These are phyloP conservation scores for Datisca glomerata DNA, from an alignment of 306 rosid genomes.

Conservation along the genomic window DNA sequence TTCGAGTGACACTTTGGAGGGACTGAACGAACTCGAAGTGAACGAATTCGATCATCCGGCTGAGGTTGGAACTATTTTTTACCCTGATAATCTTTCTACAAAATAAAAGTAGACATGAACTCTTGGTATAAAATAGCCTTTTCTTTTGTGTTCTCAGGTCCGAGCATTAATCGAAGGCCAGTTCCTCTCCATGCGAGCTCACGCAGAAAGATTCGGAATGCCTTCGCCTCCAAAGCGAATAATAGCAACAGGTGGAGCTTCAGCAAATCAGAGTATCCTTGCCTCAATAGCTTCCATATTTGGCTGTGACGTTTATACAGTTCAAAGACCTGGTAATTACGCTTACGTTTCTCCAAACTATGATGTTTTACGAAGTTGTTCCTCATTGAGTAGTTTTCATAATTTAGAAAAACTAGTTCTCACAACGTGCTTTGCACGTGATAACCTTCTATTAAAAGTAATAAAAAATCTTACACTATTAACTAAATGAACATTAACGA, in stretches of 20 bases:
- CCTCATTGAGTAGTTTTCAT: no score
- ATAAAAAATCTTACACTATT: no score
- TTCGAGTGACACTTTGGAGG: slow-evolving; percentile 35
- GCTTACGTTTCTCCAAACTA: no score
- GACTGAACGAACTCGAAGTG: slow-evolving; percentile 41
- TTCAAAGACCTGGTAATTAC: slow-evolving; percentile 72
- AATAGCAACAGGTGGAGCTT: slow-evolving; percentile 98
- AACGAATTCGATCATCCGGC: slow-evolving; percentile 72
- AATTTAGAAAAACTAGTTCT: no score
- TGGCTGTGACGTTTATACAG: slow-evolving; percentile 87
- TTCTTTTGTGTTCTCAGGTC: slow-evolving; percentile 33
- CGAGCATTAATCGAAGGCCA: slow-evolving; percentile 85
- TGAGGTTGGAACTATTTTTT: slow-evolving; percentile 45
- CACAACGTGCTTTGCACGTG: no score
- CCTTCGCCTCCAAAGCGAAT: slow-evolving; percentile 83
- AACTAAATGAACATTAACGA: no score
- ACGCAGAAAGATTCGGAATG: slow-evolving; percentile 96
- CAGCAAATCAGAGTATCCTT: slow-evolving; percentile 66
- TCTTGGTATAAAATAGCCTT: background rate
- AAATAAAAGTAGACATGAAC: background rate
- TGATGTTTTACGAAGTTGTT: no score
- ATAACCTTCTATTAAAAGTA: no score
- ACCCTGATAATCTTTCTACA: background rate
- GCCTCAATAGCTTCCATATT: slow-evolving; percentile 63
- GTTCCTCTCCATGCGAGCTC: slow-evolving; percentile 85